Base-by-base conservation (phyloP, 2,329 filamentous ascomycete species). In the Penicillium rolfsii region DNA sequence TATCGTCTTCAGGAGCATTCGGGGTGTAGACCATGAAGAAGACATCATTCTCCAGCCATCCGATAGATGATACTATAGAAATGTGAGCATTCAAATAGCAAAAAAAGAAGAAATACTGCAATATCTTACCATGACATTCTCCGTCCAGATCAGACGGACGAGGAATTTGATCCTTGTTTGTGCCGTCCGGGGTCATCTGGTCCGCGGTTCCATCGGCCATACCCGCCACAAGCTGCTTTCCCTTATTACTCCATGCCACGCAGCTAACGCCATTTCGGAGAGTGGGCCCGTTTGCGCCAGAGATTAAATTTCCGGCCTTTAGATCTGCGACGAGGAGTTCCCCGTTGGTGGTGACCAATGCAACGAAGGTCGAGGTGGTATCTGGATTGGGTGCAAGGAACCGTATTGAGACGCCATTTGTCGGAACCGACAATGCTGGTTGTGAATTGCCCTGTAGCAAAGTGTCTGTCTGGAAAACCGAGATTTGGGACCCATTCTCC, bases 201-300 rank as follows among this genome's bases (percentile, higher is more conserved):
- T 85, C 85, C 55, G 90, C 88, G 12, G 87, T 88, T 60, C 95
- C 95, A 76, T 97, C 87, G 6, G 83, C 87, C 68, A 95, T 82
- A 16, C 96, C 95, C 67, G 91, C 93, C 48, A 96, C 89, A 46
- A 99, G 82, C 74, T 98, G 94, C 75, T 97, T 99, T 50, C 95
- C 95, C 73, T 89, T 91, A 62, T 87, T 89, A 75, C 95, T 99
- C 95, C 96, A 99, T 58, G 91, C 89, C 5, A 91, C 85, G 70
- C 90, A 95, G 73, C 89, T 93, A 30, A 96, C 93, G 52, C 90
- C 88, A 30, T 85, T 82, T 70, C 89, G 91, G 64, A 96, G 81
- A 0, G 88, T 80, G 70, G 81, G 84, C 36, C 91, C 91, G 65
- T 86, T 87, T 22, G 82, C 70, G 1, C 85, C 85, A 36, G 80